A percentile compares a stretch with the other conserved stretches of the same genome.
Conservation (phyloP, 2,329 filamentous ascomycete species). For the Aspergillus ochraceoroseus region DNA sequence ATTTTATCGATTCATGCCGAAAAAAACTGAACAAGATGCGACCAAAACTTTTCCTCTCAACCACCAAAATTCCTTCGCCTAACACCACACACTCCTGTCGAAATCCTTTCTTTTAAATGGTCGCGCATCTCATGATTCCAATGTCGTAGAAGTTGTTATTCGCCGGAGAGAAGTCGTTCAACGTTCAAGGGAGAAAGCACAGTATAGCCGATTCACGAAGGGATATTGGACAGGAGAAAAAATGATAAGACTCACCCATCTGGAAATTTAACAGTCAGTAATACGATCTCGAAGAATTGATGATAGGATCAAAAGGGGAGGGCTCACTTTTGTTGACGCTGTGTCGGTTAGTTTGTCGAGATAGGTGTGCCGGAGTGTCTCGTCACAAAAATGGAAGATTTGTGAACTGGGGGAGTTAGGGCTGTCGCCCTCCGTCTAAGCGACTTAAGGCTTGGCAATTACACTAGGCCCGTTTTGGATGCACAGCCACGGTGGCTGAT, state of each 20-base stretch:
- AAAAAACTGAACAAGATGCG: slow-evolving; percentile 8
- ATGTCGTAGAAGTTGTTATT: slow-evolving; percentile 1
- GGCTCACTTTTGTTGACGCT: slow-evolving; percentile 52
- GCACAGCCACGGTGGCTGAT: slow-evolving; percentile 20
- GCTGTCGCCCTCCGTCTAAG: slow-evolving; percentile 45
- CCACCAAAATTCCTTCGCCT: slow-evolving; percentile 3
- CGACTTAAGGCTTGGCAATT: slow-evolving; percentile 27
- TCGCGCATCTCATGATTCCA: background rate
- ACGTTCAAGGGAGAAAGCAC: slow-evolving; percentile 28
- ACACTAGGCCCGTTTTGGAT: slow-evolving; percentile 29
- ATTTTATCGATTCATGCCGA: background rate
- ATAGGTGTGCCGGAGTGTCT: slow-evolving; percentile 37
- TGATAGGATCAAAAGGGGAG: slow-evolving; percentile 15
- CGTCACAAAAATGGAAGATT: slow-evolving; percentile 39
- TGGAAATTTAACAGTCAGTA: slow-evolving; percentile 37
- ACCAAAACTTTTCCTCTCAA: slow-evolving; percentile 5
- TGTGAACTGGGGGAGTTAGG: slow-evolving; percentile 43
- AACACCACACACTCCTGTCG: background rate
- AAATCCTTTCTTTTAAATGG: background rate
- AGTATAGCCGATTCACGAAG: slow-evolving; percentile 30
- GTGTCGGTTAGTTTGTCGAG: slow-evolving; percentile 45
- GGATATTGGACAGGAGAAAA: slow-evolving; percentile 25
- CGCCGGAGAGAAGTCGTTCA: slow-evolving; percentile 20
- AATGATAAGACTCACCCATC: slow-evolving; percentile 57
- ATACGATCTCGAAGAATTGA: slow-evolving; percentile 17